A percentile compares a stretch with the other conserved stretches of the same genome.
These are phyloP conservation scores for Trichophyton simii DNA, from an alignment of 2,329 filamentous ascomycete species.

Conservation along the genomic window DNA sequence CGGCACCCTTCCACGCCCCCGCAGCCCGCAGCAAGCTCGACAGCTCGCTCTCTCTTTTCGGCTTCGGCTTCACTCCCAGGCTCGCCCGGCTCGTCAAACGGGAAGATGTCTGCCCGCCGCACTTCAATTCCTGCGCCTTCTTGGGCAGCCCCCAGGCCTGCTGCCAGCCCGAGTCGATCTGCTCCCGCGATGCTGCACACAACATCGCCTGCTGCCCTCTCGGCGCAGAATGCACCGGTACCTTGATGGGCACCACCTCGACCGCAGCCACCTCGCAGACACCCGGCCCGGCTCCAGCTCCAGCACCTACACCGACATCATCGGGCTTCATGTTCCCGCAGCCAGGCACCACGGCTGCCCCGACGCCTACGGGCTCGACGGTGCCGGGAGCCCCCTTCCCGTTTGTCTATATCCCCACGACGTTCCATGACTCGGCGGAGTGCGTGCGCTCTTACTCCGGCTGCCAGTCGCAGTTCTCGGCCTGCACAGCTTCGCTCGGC, in stretches of 20 bases:
- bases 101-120: constrained; percentile 36
- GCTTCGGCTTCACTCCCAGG: constrained; percentile 1
- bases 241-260: constrained; percentile 24
- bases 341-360: constrained; percentile 21
- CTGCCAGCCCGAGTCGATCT: constrained; percentile 42
- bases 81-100: constrained; percentile 11
- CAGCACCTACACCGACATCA: constrained; percentile 15
- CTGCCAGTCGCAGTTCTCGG: constrained; percentile 38
- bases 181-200: constrained; percentile 43
- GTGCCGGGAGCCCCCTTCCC: constrained; percentile 40
- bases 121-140: constrained; percentile 41
- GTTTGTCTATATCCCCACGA: constrained; percentile 42
- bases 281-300: constrained; percentile 8
- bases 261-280: constrained; percentile 12
- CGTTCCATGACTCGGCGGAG: constrained; percentile 38
- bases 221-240: constrained; percentile 46
- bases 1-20: constrained; percentile 10
- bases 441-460: constrained; percentile 44
- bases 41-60: not conserved
- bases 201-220: constrained; percentile 51
- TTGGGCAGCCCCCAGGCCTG: constrained; percentile 43
- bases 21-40: not conserved
- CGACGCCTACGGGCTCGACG: constrained; percentile 28
- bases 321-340: constrained; percentile 27
- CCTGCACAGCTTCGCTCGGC: constrained; percentile 35